phyloP scores from a whole-genome alignment of 2,329 filamentous ascomycete species.

The Ophidiomyces ophidiicola region DNA sequence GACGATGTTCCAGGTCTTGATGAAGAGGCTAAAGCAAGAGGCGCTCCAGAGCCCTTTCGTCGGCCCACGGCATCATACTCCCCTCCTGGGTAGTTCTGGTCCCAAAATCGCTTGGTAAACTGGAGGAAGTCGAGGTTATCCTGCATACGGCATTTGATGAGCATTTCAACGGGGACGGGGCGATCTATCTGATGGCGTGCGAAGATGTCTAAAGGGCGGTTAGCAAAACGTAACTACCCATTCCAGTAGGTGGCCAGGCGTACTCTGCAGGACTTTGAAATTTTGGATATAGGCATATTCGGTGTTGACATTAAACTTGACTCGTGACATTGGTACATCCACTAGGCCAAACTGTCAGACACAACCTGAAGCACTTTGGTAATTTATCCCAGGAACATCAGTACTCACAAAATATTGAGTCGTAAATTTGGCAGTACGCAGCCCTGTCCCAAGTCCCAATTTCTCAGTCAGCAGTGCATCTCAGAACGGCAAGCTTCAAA shows the following conservation, averaged over 20 bases:
- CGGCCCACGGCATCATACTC: slow-evolving; percentile 86
- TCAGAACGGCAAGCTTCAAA: slow-evolving; percentile 4
- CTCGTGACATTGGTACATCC: slow-evolving; percentile 86
- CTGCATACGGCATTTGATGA: slow-evolving; percentile 99
- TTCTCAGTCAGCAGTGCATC: slow-evolving; percentile 7
- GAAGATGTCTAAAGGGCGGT: slow-evolving; percentile 59
- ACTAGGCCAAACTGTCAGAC: too few species aligned
- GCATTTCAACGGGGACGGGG: slow-evolving; percentile 71
- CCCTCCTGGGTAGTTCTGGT: slow-evolving; percentile 92
- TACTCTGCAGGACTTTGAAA: slow-evolving; percentile 95
- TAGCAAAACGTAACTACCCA: not conserved
- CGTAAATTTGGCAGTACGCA: slow-evolving; percentile 91
- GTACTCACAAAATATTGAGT: slow-evolving; percentile 75
- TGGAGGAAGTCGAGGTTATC: slow-evolving; percentile 98
- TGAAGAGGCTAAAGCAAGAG: slow-evolving; percentile 39
- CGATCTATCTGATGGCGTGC: slow-evolving; percentile 78
- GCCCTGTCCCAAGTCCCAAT: slow-evolving; percentile 46
- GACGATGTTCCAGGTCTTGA: slow-evolving; percentile 40
- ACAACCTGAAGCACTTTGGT: not conserved
- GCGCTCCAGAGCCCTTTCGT: slow-evolving; percentile 62
- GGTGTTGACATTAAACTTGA: slow-evolving; percentile 96
- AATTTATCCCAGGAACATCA: not conserved
- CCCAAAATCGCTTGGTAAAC: slow-evolving; percentile 95
- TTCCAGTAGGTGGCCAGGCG: slow-evolving; percentile 26
- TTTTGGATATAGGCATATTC: slow-evolving; percentile 98